These are phyloP conservation scores for Sugiyamaella paludigena DNA, from an alignment of 1,139 yeast genomes.

Conservation along the genomic window DNA sequence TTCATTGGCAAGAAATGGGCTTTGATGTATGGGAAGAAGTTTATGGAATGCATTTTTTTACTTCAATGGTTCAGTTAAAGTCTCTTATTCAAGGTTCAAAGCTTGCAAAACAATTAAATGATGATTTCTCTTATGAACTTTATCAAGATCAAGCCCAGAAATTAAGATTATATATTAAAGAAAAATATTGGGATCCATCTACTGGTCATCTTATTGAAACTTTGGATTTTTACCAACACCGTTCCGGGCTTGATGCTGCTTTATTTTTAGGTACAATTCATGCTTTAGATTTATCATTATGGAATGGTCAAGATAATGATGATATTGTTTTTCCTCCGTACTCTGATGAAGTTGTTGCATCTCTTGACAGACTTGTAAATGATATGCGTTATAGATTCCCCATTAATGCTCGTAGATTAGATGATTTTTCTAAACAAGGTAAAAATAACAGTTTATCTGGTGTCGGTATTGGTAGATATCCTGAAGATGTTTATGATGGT, in stretches of 20 bases:
- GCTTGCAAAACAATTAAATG: slow-evolving; percentile 44
- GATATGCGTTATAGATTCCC: slow-evolving; percentile 77
- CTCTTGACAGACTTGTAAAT: slow-evolving; percentile 38
- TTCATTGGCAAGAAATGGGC: slow-evolving; percentile 62
- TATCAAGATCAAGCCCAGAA: slow-evolving; percentile 32
- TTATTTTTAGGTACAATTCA: slow-evolving; percentile 60
- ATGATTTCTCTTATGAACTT: slow-evolving; percentile 35
- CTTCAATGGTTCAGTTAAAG: slow-evolving; percentile 68
- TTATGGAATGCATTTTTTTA: slow-evolving; percentile 70
- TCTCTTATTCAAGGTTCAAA: slow-evolving; percentile 61
- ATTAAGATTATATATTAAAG: slow-evolving; percentile 42
- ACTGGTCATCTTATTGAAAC: slow-evolving; percentile 66
- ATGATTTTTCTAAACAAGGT: slow-evolving; percentile 30
- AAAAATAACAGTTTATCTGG: slow-evolving; percentile 41
- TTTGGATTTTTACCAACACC: slow-evolving; percentile 46
- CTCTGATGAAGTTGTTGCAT: slow-evolving; percentile 32
- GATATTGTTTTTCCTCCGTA: slow-evolving; percentile 33
- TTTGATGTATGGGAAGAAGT: slow-evolving; percentile 97
- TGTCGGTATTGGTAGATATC: slow-evolving; percentile 85
- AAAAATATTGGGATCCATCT: slow-evolving; percentile 32
- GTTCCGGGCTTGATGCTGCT: slow-evolving; percentile 82
- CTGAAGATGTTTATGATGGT: slow-evolving; percentile 91
- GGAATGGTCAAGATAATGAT: slow-evolving; percentile 45
- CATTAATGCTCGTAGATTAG: slow-evolving; percentile 54
- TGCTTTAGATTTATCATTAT: slow-evolving; percentile 48